Conservation (phyloP, 1,284 basidiomycete genomes). For the Stygiomarasmius scandens region DNA sequence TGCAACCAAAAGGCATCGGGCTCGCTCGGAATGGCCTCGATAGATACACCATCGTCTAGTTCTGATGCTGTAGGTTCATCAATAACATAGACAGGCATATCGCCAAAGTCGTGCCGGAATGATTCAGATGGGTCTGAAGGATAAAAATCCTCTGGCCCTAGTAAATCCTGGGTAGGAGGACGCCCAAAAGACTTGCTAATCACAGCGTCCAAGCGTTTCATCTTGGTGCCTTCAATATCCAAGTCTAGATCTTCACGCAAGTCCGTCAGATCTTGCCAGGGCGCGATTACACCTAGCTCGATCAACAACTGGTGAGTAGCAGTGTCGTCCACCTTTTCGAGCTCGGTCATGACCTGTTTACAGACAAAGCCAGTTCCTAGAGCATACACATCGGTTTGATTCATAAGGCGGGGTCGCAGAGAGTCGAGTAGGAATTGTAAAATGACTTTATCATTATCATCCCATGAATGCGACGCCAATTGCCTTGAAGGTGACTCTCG, state of each 20-base stretch:
- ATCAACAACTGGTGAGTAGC: slow-evolving; percentile 52
- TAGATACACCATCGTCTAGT: slow-evolving; percentile 92
- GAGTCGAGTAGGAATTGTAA: slow-evolving; percentile 69
- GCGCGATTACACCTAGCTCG: slow-evolving; percentile 71
- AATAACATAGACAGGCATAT: slow-evolving; percentile 85
- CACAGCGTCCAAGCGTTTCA: slow-evolving; percentile 32
- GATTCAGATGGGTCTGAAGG: slow-evolving; percentile 59
- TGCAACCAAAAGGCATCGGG: slow-evolving; percentile 80
- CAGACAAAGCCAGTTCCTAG: slow-evolving; percentile 61
- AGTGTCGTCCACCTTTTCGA: slow-evolving; percentile 39
- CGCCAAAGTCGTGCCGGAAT: slow-evolving; percentile 85
- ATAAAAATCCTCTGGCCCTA: slow-evolving; percentile 64
- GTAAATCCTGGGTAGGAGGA: slow-evolving; percentile 26
- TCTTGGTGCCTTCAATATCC: slow-evolving; percentile 36
- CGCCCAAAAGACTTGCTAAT: slow-evolving; percentile 33
- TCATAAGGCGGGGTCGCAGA: slow-evolving; percentile 57
- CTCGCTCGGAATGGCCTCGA: slow-evolving; percentile 65
- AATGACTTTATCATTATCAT: slow-evolving; percentile 62
- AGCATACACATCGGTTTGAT: slow-evolving; percentile 68
- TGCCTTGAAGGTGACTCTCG: slow-evolving; percentile 36
- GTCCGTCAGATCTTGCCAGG: slow-evolving; percentile 70
- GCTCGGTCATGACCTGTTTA: slow-evolving; percentile 53
- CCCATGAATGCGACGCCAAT: slow-evolving; percentile 48
- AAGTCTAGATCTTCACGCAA: slow-evolving; percentile 34
- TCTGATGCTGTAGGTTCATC: slow-evolving; percentile 86